Percentiles rank a stretch among this genome's conserved stretches.
Conservation (phyloP, 2,329 filamentous ascomycete genomes). For the Hymenoscyphus fraxineus region DNA sequence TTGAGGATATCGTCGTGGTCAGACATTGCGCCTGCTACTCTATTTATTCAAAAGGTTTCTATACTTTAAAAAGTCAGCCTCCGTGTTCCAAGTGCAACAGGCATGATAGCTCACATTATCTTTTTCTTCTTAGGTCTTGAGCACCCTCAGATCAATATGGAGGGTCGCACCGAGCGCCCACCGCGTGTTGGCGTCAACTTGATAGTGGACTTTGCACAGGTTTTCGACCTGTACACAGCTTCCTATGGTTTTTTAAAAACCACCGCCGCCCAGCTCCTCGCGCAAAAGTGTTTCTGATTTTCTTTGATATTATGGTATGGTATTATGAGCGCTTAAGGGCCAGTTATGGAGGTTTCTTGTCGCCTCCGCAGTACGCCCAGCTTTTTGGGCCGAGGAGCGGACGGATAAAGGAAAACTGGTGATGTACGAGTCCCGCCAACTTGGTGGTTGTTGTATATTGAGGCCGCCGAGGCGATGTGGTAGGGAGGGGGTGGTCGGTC, state of each 20-base stretch:
- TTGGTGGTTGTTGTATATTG: slow-evolving; percentile 60
- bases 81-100: background rate
- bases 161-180: slow-evolving; percentile 53
- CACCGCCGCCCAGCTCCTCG: slow-evolving; percentile 23
- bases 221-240: slow-evolving; percentile 34
- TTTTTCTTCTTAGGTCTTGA: slow-evolving; percentile 2
- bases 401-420: slow-evolving; percentile 70
- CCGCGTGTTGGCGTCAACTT: slow-evolving; percentile 49
- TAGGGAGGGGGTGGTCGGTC: background rate
- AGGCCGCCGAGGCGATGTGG: slow-evolving; percentile 33
- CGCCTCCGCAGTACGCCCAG: slow-evolving; percentile 95
- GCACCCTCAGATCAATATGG: slow-evolving; percentile 32
- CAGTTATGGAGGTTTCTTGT: slow-evolving; percentile 97
- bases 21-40: slow-evolving; percentile 54
- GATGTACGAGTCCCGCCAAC: slow-evolving; percentile 81
- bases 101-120: slow-evolving; percentile 8
- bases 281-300: slow-evolving; percentile 13
- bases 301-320: slow-evolving; percentile 14
- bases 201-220: slow-evolving; percentile 39
- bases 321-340: slow-evolving; percentile 26
- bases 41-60: slow-evolving; percentile 35
- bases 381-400: slow-evolving; percentile 88
- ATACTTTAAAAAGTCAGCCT: slow-evolving; percentile 37
- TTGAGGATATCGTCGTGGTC: slow-evolving; percentile 60
- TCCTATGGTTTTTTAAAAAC: slow-evolving; percentile 12